Conservation (phyloP, 2,329 filamentous ascomycete species). For the Apiospora hydei region DNA sequence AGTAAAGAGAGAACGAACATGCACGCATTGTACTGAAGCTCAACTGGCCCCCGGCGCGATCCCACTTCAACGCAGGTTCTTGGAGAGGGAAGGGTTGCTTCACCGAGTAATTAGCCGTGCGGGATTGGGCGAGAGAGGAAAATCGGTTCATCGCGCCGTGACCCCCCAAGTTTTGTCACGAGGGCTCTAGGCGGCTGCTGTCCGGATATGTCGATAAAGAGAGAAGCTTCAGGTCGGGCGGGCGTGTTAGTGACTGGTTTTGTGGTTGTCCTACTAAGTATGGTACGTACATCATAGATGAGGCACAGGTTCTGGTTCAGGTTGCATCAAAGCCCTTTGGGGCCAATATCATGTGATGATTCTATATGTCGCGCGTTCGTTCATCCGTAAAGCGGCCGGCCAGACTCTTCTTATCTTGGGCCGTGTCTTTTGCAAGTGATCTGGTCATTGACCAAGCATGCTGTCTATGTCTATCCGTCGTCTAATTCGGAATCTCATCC, state of each 20-base stretch:
- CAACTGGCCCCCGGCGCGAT: constrained; percentile 1
- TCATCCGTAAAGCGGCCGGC: background rate
- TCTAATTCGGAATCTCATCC: constrained; percentile 34
- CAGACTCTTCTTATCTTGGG: too few relatives aligned
- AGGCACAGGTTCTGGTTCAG: background rate
- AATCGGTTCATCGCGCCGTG: background rate
- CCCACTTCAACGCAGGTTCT: background rate
- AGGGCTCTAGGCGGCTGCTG: background rate
- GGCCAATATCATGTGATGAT: constrained; percentile 10
- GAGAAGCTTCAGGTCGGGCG: background rate
- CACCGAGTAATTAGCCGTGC: background rate
- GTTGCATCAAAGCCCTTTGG: constrained; percentile 13
- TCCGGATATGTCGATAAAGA: background rate
- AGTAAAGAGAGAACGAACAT: background rate
- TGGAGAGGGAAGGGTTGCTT: background rate
- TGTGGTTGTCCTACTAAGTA: background rate
- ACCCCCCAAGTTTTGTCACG: background rate
- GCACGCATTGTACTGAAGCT: constrained; percentile 2
- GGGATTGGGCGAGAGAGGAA: background rate
- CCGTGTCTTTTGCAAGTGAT: too few relatives aligned
- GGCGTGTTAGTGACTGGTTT: background rate
- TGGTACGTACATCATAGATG: constrained; percentile 4
- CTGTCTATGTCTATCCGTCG: background rate
- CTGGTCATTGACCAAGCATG: background rate
- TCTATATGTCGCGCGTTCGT: background rate